phyloP scores from a whole-genome alignment of 371 early-diverging fungal genomes.

The Cokeromyces recurvatus region DNA sequence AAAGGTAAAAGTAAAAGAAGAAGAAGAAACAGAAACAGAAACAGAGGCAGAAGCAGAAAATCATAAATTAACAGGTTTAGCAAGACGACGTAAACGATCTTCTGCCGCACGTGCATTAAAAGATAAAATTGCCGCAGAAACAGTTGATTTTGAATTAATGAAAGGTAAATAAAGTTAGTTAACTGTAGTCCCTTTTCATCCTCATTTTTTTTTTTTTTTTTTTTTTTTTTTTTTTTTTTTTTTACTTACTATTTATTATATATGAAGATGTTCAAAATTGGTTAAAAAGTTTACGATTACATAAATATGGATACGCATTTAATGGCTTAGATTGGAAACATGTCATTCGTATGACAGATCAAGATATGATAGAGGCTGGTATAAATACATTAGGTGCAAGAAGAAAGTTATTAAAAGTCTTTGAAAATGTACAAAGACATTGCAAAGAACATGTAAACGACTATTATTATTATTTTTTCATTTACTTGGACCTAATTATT shows the following conservation, averaged over 20 bases:
- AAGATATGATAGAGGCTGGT: conserved; percentile 78
- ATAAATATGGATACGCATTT: conserved; percentile 92
- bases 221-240: neutral
- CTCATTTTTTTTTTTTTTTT: too few relatives aligned
- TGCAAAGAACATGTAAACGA: conserved; percentile 42
- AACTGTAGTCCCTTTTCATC: too few relatives aligned
- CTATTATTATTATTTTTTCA: too few relatives aligned
- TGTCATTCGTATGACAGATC: conserved; percentile 81
- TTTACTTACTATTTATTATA: neutral
- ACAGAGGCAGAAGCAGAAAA: conserved; percentile 24
- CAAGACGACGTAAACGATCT: conserved; percentile 41
- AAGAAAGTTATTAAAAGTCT: conserved; percentile 92
- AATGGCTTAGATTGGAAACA: conserved; percentile 83
- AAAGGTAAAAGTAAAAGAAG: too few relatives aligned
- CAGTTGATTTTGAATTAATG: conserved; percentile 74
- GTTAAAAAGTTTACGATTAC: conserved; percentile 87
- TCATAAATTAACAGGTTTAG: conserved; percentile 37
- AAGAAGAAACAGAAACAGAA: too few relatives aligned
- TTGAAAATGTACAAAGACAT: conserved; percentile 75
- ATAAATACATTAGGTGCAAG: conserved; percentile 93
- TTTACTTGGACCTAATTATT: neutral
- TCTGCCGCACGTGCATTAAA: conserved; percentile 53
- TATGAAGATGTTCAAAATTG: conserved; percentile 94
- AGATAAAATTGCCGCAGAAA: conserved; percentile 79
- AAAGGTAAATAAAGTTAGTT: conserved; percentile 50